phyloP scores from a whole-genome alignment of 2,329 filamentous ascomycete genomes.

The Didymella lethalis region DNA sequence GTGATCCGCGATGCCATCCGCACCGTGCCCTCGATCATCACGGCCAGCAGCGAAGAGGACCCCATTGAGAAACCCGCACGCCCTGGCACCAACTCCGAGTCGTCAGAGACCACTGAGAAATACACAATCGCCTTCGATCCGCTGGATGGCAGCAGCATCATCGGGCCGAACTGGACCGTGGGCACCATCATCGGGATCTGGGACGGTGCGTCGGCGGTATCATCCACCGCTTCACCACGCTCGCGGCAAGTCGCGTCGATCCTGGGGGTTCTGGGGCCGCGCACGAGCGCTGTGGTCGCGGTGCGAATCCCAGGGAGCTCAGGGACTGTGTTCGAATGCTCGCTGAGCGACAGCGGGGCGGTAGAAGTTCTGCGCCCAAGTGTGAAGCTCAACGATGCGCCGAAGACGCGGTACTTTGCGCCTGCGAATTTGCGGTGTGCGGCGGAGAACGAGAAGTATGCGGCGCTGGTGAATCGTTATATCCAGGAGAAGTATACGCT shows the following conservation, averaged over 20 bases:
- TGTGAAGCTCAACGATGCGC: slow-evolving; percentile 52
- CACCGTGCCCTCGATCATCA: slow-evolving; percentile 60
- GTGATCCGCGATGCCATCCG: slow-evolving; percentile 64
- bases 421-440: slow-evolving; percentile 69
- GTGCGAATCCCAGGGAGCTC: slow-evolving; percentile 56
- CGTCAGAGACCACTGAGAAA: slow-evolving; percentile 44
- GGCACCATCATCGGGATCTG: slow-evolving; percentile 69
- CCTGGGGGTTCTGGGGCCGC: slow-evolving; percentile 46
- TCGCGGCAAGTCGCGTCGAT: slow-evolving; percentile 43
- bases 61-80: slow-evolving; percentile 21
- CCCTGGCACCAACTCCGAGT: neutral
- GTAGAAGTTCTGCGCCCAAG: slow-evolving; percentile 54
- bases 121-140: slow-evolving; percentile 71
- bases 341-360: slow-evolving; percentile 47
- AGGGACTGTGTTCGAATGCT: slow-evolving; percentile 62
- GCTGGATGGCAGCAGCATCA: slow-evolving; percentile 69
- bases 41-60: slow-evolving; percentile 60
- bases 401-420: slow-evolving; percentile 66
- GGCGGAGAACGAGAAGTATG: slow-evolving; percentile 60
- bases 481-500: slow-evolving; percentile 65
- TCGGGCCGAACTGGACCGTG: slow-evolving; percentile 50
- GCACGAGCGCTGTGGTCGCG: slow-evolving; percentile 60
- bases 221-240: slow-evolving; percentile 22
- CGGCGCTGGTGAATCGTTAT: slow-evolving; percentile 59
- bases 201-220: slow-evolving; percentile 38